phyloP scores from a whole-genome alignment of 176 grass and related monocot species.

The Luzula sylvatica region DNA sequence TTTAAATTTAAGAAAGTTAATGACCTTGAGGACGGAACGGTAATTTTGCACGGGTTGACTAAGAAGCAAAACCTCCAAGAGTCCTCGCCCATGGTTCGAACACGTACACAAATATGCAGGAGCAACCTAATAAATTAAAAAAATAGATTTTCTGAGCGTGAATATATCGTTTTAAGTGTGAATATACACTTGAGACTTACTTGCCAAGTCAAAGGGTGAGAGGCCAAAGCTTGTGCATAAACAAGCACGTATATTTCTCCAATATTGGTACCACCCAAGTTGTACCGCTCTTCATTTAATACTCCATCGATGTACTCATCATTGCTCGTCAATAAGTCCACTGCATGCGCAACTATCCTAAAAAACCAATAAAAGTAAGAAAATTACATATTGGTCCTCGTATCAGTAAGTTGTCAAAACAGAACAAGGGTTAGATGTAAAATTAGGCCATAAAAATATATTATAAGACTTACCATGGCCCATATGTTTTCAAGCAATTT shows the following conservation, averaged over 20 bases:
- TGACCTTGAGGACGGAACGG: constrained; percentile 64
- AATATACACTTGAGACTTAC: constrained; percentile 32
- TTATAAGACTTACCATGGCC: constrained; percentile 67
- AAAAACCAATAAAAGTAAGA: constrained; percentile 1
- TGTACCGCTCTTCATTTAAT: constrained; percentile 74
- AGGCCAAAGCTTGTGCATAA: constrained; percentile 85
- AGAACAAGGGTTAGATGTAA: background rate
- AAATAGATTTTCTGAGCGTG: constrained; percentile 17
- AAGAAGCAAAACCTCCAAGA: constrained; percentile 85
- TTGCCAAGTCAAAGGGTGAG: constrained; percentile 95
- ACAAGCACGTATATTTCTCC: constrained; percentile 85
- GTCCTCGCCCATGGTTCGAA: constrained; percentile 71
- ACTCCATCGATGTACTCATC: constrained; percentile 68
- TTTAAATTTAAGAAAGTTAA: background rate
- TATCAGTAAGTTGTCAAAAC: background rate
- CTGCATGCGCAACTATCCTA: constrained; percentile 87
- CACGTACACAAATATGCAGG: constrained; percentile 86
- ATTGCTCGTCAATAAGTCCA: constrained; percentile 76
- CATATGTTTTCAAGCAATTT: constrained; percentile 72
- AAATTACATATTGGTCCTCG: background rate
- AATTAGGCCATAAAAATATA: background rate
- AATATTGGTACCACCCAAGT: constrained; percentile 69
- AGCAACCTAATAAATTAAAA: constrained; percentile 63
- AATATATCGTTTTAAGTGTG: background rate
- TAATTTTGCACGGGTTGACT: constrained; percentile 76